A percentile compares a stretch with the other conserved stretches of the same genome.
Evolutionary conservation across 1,284 basidiomycete genomes (phyloP).

Genomic region (Irpex sp.): DNA sequence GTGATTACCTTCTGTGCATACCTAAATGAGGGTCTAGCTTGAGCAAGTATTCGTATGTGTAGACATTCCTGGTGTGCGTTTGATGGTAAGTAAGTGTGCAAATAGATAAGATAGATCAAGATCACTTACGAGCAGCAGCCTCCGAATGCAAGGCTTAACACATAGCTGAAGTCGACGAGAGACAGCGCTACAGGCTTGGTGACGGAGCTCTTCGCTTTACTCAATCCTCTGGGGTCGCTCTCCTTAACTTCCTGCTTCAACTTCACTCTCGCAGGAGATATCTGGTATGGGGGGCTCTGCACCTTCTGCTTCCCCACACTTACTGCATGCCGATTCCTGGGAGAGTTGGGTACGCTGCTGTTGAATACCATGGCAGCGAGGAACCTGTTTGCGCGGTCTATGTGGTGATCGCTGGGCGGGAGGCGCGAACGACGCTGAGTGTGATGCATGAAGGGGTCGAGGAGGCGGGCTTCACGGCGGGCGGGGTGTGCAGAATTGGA

Average conservation of each 20-base stretch:
- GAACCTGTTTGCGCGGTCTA: not conserved
- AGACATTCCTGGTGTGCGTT: slow-evolving; percentile 49
- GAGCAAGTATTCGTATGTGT: slow-evolving; percentile 66
- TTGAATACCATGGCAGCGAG: slow-evolving; percentile 11
- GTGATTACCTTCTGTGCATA: slow-evolving; percentile 26
- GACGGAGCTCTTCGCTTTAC: not conserved
- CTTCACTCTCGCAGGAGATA: not conserved
- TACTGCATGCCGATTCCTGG: not conserved
- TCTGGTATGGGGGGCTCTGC: not conserved
- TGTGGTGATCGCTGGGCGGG: not conserved
- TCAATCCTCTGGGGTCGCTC: not conserved
- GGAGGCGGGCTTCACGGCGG: too few species aligned
- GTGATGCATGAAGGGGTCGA: not conserved
- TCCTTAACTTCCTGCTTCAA: not conserved
- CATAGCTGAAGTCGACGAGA: slow-evolving; percentile 45
- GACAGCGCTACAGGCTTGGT: slow-evolving; percentile 20
- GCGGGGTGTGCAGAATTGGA: not conserved
- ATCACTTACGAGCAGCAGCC: slow-evolving; percentile 73
- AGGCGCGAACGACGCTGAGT: not conserved
- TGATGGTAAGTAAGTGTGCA: not conserved
- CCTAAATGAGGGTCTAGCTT: slow-evolving; percentile 66
- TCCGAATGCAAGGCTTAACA: slow-evolving; percentile 63
- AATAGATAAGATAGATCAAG: not conserved
- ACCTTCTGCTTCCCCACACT: not conserved
- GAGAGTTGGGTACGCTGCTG: not conserved